phyloP scores from a whole-genome alignment of 169 alveolate species.

The Plasmodium coatneyi region DNA sequence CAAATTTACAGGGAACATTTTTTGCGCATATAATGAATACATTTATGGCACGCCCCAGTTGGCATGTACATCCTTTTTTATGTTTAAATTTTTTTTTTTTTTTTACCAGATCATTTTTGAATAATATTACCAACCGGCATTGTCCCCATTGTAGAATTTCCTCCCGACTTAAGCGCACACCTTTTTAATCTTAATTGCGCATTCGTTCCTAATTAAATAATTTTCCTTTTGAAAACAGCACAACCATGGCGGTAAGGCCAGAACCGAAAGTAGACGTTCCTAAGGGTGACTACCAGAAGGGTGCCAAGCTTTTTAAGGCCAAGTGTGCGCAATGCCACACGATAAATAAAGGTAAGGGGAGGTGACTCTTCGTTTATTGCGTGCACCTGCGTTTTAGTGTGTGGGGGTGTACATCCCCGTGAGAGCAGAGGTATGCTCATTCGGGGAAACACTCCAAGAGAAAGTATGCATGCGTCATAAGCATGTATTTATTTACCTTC shows the following conservation, averaged over 20 bases:
- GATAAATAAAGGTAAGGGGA: conserved; percentile 84
- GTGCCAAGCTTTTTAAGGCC: conserved; percentile 92
- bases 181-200: background rate
- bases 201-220: background rate
- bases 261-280: conserved; percentile 94
- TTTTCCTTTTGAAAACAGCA: background rate
- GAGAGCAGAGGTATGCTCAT: background rate
- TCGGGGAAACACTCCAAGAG: background rate
- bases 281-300: conserved; percentile 92
- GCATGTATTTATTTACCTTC: background rate
- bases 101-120: background rate
- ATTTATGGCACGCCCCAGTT: background rate
- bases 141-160: background rate
- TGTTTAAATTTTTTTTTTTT: background rate
- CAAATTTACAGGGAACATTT: background rate
- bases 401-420: background rate
- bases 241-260: conserved; percentile 77
- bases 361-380: background rate
- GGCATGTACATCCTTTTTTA: background rate
- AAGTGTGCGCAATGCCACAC: conserved; percentile 96
- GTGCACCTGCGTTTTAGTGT: background rate
- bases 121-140: background rate
- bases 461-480: background rate
- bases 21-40: background rate
- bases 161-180: background rate